Evolutionary conservation across 345 rosid species (phyloP).

Genomic region (Salix suchowensis): DNA sequence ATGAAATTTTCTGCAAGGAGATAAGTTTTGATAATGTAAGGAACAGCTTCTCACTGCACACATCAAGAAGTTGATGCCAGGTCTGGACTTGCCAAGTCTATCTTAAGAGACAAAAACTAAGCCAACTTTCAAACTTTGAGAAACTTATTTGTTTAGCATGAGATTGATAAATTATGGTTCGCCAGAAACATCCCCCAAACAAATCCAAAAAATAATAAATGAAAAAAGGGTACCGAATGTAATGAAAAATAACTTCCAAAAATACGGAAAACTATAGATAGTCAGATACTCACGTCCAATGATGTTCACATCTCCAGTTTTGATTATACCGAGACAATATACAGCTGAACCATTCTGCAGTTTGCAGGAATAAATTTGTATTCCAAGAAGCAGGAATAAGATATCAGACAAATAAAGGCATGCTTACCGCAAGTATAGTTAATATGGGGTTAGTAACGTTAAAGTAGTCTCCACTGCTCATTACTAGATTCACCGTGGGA

Average conservation of each 20-base stretch:
- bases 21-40: not conserved
- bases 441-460: not conserved
- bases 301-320: conserved; percentile 59
- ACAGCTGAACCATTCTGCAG: conserved; percentile 37
- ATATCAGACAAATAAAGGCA: not conserved
- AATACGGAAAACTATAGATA: not conserved
- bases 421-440: conserved; percentile 37
- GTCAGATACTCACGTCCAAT: conserved; percentile 76
- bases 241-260: not conserved
- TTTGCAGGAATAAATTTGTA: conserved; percentile 8
- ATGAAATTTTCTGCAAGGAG: conserved; percentile 68
- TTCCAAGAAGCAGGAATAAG: not conserved
- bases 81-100: too few relatives aligned
- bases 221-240: too few relatives aligned
- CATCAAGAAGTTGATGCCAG: not conserved
- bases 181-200: not conserved
- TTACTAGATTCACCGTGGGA: conserved; percentile 57
- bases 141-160: not conserved
- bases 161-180: not conserved
- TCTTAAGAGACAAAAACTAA: too few relatives aligned
- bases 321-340: conserved; percentile 72
- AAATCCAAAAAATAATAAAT: not conserved
- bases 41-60: not conserved
- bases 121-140: too few relatives aligned
- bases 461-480: conserved; percentile 69